Conservation (phyloP, 345 rosid genomes). For the Citrus medica region DNA sequence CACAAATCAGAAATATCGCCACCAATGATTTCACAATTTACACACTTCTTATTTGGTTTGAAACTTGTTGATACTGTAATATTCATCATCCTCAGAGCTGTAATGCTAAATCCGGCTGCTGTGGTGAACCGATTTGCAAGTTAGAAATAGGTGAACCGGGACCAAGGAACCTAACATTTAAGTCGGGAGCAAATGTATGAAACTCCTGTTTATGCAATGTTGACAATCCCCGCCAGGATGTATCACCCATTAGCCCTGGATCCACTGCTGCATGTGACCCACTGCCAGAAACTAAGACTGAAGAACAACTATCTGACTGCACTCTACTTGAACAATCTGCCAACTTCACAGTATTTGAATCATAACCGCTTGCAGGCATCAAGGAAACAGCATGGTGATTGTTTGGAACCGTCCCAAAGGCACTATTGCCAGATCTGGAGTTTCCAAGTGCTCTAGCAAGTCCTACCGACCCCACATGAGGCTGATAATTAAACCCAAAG, state of each 20-base stretch:
- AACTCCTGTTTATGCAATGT: constrained; percentile 40
- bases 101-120: constrained; percentile 82
- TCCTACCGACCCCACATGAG: constrained; percentile 24
- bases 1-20: background rate
- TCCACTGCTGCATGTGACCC: constrained; percentile 16
- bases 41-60: background rate
- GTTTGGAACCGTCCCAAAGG: constrained; percentile 26
- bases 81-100: constrained; percentile 53
- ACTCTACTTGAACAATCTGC: constrained; percentile 29
- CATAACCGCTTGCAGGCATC: constrained; percentile 19
- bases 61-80: background rate
- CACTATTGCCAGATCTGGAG: constrained; percentile 10
- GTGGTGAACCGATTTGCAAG: constrained; percentile 58
- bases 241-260: constrained; percentile 15
- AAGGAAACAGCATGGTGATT: constrained; percentile 11
- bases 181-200: constrained; percentile 51
- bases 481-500: constrained; percentile 19
- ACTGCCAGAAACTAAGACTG: constrained; percentile 14
- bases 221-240: constrained; percentile 32
- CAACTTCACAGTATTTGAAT: constrained; percentile 22
- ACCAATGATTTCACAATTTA: background rate
- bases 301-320: constrained; percentile 26
- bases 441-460: constrained; percentile 22
- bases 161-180: constrained; percentile 56
- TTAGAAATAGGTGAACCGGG: constrained; percentile 66